Percentiles rank a stretch among this genome's conserved stretches.
These are phyloP conservation scores for Botryosphaeria dothidea DNA, from an alignment of 2,329 filamentous ascomycete genomes.

Conservation along the genomic window DNA sequence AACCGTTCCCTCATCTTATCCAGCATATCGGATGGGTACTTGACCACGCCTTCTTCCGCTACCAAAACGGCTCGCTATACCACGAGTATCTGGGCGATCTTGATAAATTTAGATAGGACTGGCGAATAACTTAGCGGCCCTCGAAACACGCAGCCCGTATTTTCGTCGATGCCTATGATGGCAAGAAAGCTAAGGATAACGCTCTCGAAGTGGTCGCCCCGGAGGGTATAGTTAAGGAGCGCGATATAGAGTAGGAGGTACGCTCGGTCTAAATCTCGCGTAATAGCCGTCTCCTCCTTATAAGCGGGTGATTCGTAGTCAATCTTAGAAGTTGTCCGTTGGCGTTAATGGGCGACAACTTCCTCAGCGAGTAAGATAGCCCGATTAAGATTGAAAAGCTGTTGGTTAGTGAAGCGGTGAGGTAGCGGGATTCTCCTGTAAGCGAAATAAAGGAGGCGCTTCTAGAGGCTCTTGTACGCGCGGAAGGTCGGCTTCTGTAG, in stretches of 20 bases:
- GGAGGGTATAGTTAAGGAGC: slow-evolving; percentile 23
- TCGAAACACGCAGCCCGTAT: slow-evolving; percentile 8
- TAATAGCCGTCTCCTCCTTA: not conserved
- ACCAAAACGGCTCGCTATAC: slow-evolving; percentile 20
- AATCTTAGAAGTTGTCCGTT: too few species aligned
- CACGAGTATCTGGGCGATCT: slow-evolving; percentile 27
- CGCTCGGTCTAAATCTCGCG: not conserved
- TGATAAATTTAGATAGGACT: slow-evolving; percentile 26
- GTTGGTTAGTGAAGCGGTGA: not conserved
- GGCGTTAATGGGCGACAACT: not conserved
- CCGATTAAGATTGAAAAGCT: not conserved
- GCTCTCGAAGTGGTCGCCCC: slow-evolving; percentile 24
- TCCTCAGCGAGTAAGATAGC: not conserved
- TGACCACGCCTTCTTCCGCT: slow-evolving; percentile 1
- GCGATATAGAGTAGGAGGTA: slow-evolving; percentile 24
- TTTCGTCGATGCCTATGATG: slow-evolving; percentile 20
- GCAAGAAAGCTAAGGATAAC: slow-evolving; percentile 23
- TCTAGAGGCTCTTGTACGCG: slow-evolving; percentile 23
- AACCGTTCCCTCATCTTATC: slow-evolving; percentile 18
- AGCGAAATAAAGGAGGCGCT: slow-evolving; percentile 24
- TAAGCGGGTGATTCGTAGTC: too few species aligned
- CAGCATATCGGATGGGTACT: not conserved
- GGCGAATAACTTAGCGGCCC: slow-evolving; percentile 20
- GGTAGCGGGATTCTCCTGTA: slow-evolving; percentile 2
- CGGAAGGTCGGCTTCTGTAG: not conserved